These are phyloP conservation scores for Acacia concinna DNA, from an alignment of 331 rosid species.

Conservation along the genomic window DNA sequence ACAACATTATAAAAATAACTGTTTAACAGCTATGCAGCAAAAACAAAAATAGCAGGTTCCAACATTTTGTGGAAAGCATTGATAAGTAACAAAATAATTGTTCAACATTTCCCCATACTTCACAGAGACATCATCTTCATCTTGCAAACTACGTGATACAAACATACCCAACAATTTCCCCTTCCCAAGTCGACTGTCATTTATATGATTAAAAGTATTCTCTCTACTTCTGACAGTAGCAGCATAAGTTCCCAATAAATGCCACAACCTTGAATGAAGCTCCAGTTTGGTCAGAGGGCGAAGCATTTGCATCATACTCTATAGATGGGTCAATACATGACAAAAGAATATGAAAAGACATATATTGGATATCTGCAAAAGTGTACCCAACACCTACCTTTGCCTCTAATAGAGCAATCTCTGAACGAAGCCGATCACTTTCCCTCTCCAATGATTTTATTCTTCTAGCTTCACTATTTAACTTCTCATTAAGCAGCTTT, in stretches of 20 bases:
- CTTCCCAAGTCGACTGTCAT: not conserved
- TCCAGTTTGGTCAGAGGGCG: conserved; percentile 3
- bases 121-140: not conserved
- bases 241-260: conserved; percentile 1
- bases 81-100: not conserved
- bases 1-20: conserved; percentile 12
- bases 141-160: not conserved
- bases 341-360: conserved; percentile 7
- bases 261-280: conserved; percentile 9
- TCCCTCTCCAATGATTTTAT: conserved; percentile 92
- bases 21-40: conserved; percentile 8
- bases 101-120: not conserved
- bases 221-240: not conserved
- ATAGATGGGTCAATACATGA: conserved; percentile 1
- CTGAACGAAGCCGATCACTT: conserved; percentile 75
- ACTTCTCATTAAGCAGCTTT: conserved; percentile 70
- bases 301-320: conserved; percentile 16
- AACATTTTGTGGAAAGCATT: not conserved
- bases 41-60: conserved; percentile 3
- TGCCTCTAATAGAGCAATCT: conserved; percentile 87
- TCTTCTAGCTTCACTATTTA: conserved; percentile 71
- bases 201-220: not conserved
- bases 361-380: conserved; percentile 24
- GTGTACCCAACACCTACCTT: conserved; percentile 58
- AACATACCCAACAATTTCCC: not conserved